Evolutionary conservation across 768 basidiomycete genomes (phyloP).

Genomic region (Stropharia rugosoannulata): DNA sequence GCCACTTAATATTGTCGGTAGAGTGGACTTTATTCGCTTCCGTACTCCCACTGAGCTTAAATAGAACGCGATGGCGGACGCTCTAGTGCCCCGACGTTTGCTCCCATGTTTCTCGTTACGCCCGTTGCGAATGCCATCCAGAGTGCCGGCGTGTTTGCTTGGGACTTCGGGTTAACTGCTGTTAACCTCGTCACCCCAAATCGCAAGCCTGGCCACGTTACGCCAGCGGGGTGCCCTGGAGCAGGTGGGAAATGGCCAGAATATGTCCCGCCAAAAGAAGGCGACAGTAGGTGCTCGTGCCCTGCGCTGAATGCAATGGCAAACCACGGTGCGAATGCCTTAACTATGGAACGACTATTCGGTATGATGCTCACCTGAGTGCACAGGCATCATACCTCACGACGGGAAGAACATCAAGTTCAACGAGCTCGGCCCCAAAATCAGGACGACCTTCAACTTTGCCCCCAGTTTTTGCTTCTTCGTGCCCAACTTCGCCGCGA

Average conservation of each 20-base stretch:
- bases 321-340: constrained; percentile 63
- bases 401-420: constrained; percentile 72
- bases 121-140: constrained; percentile 28
- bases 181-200: constrained; percentile 52
- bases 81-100: background rate
- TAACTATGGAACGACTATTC: background rate
- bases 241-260: constrained; percentile 69
- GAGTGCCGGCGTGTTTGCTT: constrained; percentile 35
- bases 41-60: constrained; percentile 6
- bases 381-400: constrained; percentile 61
- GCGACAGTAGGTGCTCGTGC: constrained; percentile 72
- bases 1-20: no score
- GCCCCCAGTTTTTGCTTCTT: constrained; percentile 64
- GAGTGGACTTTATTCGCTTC: constrained; percentile 13
- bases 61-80: background rate
- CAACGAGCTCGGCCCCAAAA: constrained; percentile 37
- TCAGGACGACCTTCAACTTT: constrained; percentile 69
- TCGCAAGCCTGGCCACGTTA: constrained; percentile 52
- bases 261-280: constrained; percentile 52
- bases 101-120: constrained; percentile 31
- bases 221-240: constrained; percentile 54
- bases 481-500: constrained; percentile 60
- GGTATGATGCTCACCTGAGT: background rate
- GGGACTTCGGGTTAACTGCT: constrained; percentile 53
- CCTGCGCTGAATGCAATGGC: constrained; percentile 81